Evolutionary conservation across 768 basidiomycete species (phyloP).

Genomic region (Pisolithus sp.): DNA sequence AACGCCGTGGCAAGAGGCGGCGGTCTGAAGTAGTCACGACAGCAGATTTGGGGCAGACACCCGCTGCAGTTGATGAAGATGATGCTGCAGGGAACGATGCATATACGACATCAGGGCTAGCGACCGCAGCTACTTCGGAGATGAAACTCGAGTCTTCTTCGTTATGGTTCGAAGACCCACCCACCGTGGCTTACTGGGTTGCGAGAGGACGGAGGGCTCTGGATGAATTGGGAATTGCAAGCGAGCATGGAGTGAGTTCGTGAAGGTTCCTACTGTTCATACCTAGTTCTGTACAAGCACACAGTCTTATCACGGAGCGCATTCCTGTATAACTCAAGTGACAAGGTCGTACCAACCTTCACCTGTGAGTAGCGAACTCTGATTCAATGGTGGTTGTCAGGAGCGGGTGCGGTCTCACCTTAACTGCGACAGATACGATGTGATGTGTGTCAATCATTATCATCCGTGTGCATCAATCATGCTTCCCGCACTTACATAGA

Average conservation of each 20-base stretch:
- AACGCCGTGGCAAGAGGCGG: not conserved
- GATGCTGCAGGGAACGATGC: conserved; percentile 10
- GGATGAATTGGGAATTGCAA: conserved; percentile 39
- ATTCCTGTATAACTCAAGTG: no score
- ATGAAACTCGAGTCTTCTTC: conserved; percentile 6
- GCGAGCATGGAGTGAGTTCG: conserved; percentile 36
- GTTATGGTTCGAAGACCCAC: conserved; percentile 51
- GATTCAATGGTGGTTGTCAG: no score
- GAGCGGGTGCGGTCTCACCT: no score
- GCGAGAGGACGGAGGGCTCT: conserved; percentile 45
- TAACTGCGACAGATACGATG: no score
- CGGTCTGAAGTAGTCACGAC: not conserved
- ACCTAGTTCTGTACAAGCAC: no score
- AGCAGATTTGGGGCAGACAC: not conserved
- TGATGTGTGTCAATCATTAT: no score
- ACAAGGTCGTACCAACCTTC: no score
- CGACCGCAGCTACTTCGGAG: not conserved
- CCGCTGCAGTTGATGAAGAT: no score
- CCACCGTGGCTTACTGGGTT: conserved; percentile 45
- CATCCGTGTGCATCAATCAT: no score
- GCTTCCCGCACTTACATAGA: no score
- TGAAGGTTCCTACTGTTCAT: not conserved
- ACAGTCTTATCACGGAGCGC: no score
- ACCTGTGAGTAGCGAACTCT: no score
- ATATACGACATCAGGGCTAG: conserved; percentile 7